Evolutionary conservation across 2,329 filamentous ascomycete species (phyloP), one percentile per base, ranked within the genome.

Genomic region (Neofusicoccum parvum): DNA sequence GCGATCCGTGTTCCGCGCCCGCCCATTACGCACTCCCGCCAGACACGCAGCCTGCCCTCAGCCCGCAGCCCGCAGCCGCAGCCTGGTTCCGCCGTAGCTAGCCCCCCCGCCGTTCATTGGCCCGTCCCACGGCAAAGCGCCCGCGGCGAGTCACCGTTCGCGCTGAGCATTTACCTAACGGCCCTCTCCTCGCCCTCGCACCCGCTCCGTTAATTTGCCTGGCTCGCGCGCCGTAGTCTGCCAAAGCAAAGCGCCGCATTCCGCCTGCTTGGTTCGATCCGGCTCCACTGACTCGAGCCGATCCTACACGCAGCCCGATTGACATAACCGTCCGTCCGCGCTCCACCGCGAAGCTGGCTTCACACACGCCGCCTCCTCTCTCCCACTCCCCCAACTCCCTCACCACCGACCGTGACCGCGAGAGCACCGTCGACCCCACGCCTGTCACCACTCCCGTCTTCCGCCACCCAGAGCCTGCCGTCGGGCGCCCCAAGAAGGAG

Each of bases 401-500:
- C 50, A 64, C 41, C 43, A 66, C 69, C 67, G 70, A 65, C 51
- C 50, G 58, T 15, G 64, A 66, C 59, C n/a, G 59, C 2, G 66
- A 65, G 15, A 70, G 70, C 63, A 68, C 68, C 34, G 15, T 49
- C 32, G 46, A 62, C 37, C 58, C 65, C 17, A 50, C 49, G 9
- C 67, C 68, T 14, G 41, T 69, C 20, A 67, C 67, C 32, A 69
- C 67, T 32, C 62, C 67, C 36, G 65, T 32, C 50, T 71, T 70
- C 62, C 68, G 67, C 65, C 15, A 43, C 11, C 67, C 68, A 34
- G 67, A 67, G 72, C 81, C 73, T 70, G 76, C 71, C 69, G 77
- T 75, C 69, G 74, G 70, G 70, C 77, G 79, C 73, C 72, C 73
- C 63, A 79, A 78, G 68, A 80, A 80, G 73, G 78, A 80, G 75